Evolutionary conservation across 2,329 filamentous ascomycete species (phyloP), one percentile per base, ranked within the genome.

Genomic region (Phaeosphaeriaceae sp.): DNA sequence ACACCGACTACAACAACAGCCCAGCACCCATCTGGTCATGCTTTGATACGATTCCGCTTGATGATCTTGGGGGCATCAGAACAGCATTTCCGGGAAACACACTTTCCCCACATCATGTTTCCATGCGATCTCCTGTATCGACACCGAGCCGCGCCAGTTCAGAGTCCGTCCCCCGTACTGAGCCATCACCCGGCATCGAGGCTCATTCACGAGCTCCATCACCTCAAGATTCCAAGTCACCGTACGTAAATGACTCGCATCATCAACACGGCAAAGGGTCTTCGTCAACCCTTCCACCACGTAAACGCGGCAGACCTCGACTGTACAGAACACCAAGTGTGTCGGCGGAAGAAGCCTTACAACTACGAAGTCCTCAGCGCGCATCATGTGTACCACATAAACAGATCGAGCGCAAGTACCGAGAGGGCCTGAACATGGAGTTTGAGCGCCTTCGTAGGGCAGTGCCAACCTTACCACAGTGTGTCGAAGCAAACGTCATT

Each of bases 401-500:
- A 19, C 42, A 45, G 15, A 22, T 45, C 42, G 73, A 69, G 36
- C 65, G 67, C 53, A 69, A 69, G 50, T 69, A 69, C 48, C 67
- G 67, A 44, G 67, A 69, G 48, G 72, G 72, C 17, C 64, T 75
- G 22, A 75, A 75, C 40, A 65, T 67, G 1, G 70, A 74, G 41
- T 59, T 75, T 45, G 72, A 75, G 48, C 58, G 72, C 33, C 56
- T 75, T 24, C 56, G 71, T 41, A 61, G 55, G 9, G 69, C 71
- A 13, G 66, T 75, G 4, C 72, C 71, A 3, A 69, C 66, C 31
- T 46, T 71, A 7, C 65, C 66, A 6, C 66, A 63, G 24, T 56
- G 56, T 17, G 59, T 56, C 25, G 10, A 51, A 2, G 46, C 57
- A 5, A 60, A 61, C 36, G 41, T 45, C 25, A 56, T 51, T 4